Percentiles rank a stretch among this genome's conserved stretches.
Evolutionary conservation across 208 protist species (phyloP).

Genomic region (Trypanosoma mega): DNA sequence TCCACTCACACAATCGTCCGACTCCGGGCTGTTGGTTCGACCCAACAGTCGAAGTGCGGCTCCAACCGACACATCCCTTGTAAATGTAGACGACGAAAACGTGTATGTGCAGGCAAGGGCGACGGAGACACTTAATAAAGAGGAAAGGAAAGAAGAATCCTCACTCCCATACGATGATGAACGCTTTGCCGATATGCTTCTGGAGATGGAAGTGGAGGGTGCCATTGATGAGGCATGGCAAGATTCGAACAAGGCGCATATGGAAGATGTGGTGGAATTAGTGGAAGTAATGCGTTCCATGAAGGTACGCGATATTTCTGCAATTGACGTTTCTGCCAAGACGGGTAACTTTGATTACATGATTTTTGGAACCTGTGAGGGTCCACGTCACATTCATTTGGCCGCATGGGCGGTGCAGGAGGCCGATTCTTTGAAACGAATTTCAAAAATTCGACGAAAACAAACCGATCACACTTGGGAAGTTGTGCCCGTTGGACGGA

Average conservation of each 20-base stretch:
- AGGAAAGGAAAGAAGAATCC: neutral
- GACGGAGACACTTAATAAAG: neutral
- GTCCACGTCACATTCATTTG: conserved; percentile 84
- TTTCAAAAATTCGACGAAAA: conserved; percentile 74
- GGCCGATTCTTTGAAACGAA: conserved; percentile 64
- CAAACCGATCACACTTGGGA: conserved; percentile 86
- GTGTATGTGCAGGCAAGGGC: no score
- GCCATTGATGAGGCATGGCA: conserved; percentile 88
- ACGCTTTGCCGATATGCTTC: conserved; percentile 74
- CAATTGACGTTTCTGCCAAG: conserved; percentile 81
- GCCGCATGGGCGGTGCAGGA: conserved; percentile 89
- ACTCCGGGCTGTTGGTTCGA: conserved; percentile 9
- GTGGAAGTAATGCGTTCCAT: conserved; percentile 56
- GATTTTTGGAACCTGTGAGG: conserved; percentile 86
- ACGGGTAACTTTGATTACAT: conserved; percentile 90
- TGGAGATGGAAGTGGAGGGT: conserved; percentile 91
- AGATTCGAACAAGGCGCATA: conserved; percentile 57
- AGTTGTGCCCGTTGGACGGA: conserved; percentile 83
- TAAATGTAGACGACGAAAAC: no score
- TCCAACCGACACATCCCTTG: neutral
- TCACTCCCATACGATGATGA: conserved; percentile 87
- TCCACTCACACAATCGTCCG: conserved; percentile 31
- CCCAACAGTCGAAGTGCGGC: conserved; percentile 44
- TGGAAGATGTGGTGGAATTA: conserved; percentile 84
- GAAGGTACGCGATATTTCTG: conserved; percentile 84